Base-by-base conservation (phyloP, 495 filamentous ascomycete genomes). In the Trichoderma orchidacearum region DNA sequence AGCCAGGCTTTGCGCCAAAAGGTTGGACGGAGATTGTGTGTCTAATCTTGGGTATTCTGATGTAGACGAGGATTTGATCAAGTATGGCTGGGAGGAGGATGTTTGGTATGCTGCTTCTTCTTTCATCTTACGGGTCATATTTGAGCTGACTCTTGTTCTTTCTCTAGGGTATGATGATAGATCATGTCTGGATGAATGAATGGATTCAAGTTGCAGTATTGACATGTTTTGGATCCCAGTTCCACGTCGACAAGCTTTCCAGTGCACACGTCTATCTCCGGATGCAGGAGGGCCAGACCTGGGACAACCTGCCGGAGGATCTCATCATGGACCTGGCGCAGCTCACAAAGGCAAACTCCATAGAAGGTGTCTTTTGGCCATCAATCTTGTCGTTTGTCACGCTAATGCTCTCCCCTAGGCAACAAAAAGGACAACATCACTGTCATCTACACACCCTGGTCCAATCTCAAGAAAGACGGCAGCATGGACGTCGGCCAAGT, bases 361-460 rank as follows among this genome's bases (percentile, higher is more conserved):
- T 98, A 63, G 93, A 98, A 72, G 94, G 88, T 89, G 58, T 29
- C n/a, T 34, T 3, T 27, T 13, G 7, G 27, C 11, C 8, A 8
- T 8, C 32, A 35, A 35, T 8, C n/a, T 8, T 59, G 6, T 17
- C 56, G 57, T 3, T 1, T 2, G 51, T 13, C 13, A 25, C 15
- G 11, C 17, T 50, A 18, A 30, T 9, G 5, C 17, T 30, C 28
- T 35, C 35, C 11, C 21, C 1, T 51, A 88, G 86, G 93, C 57
- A 98, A 97, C 73, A 98, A 98, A 72, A 96, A 96, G 72, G 93
- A 97, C 64, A 97, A 97, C 70, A 77, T 97, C 58, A 94, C 87
- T 15, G 72, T 98, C 56, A 91, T 98, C 62, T 98, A 97, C 71
- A 98, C 93, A 3, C 94, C 93, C 18, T 97, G 94, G 94, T 87